Base-by-base conservation (phyloP, 2,329 filamentous ascomycete species). In the Nigrospora oryzae region DNA sequence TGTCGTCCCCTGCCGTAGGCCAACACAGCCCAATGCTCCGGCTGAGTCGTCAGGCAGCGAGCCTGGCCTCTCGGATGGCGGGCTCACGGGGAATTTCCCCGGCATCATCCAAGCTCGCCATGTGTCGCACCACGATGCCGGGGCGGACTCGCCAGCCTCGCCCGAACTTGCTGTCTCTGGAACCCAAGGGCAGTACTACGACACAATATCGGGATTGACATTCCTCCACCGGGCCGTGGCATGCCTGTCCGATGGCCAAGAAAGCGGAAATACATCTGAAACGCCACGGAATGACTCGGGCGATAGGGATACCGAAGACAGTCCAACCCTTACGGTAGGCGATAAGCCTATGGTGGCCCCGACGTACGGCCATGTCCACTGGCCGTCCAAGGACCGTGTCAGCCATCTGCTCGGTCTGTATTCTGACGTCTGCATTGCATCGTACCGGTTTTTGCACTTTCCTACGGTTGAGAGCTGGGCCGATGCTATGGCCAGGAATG, bases 351-450 rank as follows among this genome's bases (percentile, higher is more conserved):
- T 45, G 5, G 37, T 11, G 3, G 16, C 14, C 16, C 13, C 33
- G 2, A 40, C 28, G n/a, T 31, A 39, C n/a, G 31, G 35, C 11
- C 16, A 30, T 7, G 12, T 40, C 8, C 11, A 40, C 11, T 47
- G 59, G 5, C 52, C 54, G 6, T 46, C 54, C 4, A 49, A 45
- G 2, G 38, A 51, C 1, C 34, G 46, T 2, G 50, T 53, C 11
- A 38, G 46, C 10, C 47, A 54, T 1, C 51, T 63, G 13, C 44
- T 63, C 36, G 46, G 52, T 5, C 65, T 74, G 17, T 81, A 80
- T 50, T 81, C 81, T 52, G 76, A 80, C 38, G 74, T 73, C 49
- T 77, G 75, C 15, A 71, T 77, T 30, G 75, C 77, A 5, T 81
- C 77, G 0, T 78, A 80, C 52, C 68, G 77, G 4, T 77, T 78